phyloP scores from a whole-genome alignment of 1,284 basidiomycete species.

The Puccinia horiana region DNA sequence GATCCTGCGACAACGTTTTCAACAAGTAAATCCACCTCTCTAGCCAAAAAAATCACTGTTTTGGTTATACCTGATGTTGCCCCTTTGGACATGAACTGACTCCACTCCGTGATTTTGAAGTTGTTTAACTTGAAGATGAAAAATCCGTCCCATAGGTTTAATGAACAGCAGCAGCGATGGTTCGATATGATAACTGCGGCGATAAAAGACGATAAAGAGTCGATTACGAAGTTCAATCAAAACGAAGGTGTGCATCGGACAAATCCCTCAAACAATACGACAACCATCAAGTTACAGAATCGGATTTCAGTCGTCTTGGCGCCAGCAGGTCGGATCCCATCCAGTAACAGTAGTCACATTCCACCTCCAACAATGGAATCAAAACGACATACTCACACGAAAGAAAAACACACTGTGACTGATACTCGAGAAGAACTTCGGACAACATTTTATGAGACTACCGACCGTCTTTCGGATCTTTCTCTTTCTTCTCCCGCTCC shows the following conservation, averaged over 20 bases:
- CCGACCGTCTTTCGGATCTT: conserved; percentile 15
- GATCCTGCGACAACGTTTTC: conserved; percentile 45
- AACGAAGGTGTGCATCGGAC: not conserved
- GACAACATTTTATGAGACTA: conserved; percentile 26
- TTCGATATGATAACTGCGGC: conserved; percentile 40
- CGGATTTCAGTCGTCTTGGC: conserved; percentile 28
- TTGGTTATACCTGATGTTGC: not conserved
- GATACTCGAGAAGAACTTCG: not conserved
- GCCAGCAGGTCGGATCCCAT: conserved; percentile 23
- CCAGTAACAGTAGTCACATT: not conserved
- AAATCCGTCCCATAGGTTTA: conserved; percentile 40
- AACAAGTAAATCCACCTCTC: conserved; percentile 29
- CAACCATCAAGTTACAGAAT: not conserved
- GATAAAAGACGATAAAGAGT: conserved; percentile 45
- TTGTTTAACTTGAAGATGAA: conserved; percentile 49
- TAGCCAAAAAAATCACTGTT: not conserved
- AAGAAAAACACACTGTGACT: not conserved
- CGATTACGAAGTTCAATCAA: conserved; percentile 4
- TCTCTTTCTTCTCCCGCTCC: not conserved
- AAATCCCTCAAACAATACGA: not conserved
- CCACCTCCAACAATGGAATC: not conserved
- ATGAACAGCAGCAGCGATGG: conserved; percentile 46
- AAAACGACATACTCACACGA: conserved; percentile 1
- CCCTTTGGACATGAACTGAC: not conserved
- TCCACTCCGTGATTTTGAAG: not conserved